phyloP scores from a whole-genome alignment of 2,329 filamentous ascomycete genomes.

The Trichoderma pleuroti region DNA sequence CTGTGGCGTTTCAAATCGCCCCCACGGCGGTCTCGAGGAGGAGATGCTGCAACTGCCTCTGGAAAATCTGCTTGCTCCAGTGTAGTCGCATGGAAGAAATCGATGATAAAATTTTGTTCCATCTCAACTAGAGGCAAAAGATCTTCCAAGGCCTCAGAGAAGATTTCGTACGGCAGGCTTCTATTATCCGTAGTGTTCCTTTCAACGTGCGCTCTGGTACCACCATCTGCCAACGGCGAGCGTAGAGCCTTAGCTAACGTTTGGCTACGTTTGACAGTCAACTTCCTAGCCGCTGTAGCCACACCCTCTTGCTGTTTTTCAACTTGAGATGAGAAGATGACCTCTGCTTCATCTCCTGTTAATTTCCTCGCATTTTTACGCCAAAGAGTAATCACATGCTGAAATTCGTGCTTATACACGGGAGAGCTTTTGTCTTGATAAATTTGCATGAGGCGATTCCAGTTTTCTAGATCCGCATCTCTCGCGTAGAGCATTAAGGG shows the following conservation, averaged over 20 bases:
- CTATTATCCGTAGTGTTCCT: conserved; percentile 61
- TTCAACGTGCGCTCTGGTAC: conserved; percentile 47
- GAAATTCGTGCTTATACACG: conserved; percentile 79
- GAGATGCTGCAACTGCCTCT: conserved; percentile 65
- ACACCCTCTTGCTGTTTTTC: conserved; percentile 84
- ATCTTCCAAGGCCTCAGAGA: conserved; percentile 75
- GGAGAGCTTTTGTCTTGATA: conserved; percentile 76
- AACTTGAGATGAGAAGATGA: conserved; percentile 79
- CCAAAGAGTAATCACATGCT: conserved; percentile 73
- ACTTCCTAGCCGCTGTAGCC: conserved; percentile 74
- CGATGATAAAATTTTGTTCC: conserved; percentile 96
- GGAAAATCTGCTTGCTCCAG: conserved; percentile 77
- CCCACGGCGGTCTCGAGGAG: conserved; percentile 65
- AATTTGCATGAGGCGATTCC: conserved; percentile 72
- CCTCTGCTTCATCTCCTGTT: conserved; percentile 71
- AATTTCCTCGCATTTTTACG: conserved; percentile 74
- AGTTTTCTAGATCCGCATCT: conserved; percentile 77
- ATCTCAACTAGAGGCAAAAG: conserved; percentile 79
- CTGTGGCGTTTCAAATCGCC: conserved; percentile 71
- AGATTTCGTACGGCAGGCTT: conserved; percentile 75
- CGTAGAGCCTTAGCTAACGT: conserved; percentile 74
- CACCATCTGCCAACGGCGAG: conserved; percentile 62
- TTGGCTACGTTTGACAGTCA: conserved; percentile 92
- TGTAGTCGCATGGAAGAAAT: conserved; percentile 93
- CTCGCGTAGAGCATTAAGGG: conserved; percentile 83